Base-by-base conservation (phyloP, 306 rosid genomes). In the Fagus sylvatica region DNA sequence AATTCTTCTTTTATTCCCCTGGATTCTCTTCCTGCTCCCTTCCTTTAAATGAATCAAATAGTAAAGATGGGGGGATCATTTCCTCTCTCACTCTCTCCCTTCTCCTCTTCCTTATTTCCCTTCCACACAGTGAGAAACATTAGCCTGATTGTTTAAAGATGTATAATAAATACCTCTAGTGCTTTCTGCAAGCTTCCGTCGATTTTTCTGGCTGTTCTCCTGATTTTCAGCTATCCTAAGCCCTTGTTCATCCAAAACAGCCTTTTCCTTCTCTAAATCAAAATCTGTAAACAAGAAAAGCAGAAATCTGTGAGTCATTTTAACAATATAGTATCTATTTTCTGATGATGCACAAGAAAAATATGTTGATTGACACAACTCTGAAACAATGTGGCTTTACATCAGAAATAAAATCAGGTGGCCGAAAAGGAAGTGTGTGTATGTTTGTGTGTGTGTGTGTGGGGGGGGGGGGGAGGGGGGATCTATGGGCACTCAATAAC, bases 141-240 rank as follows among this genome's bases (percentile, higher is more conserved):
- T 65, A 79, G 34, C 39, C 51, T 9, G 36, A 22, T 62, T 72
- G 51, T 66, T 53, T 19, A 13, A 43, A 75, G 53, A 53, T 39
- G 2, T 28, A 53, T 74, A 65, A 13, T 49, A 34, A 34, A 66
- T 74, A 93, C 99, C 97, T 95, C 96, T 84, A 71, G 97, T 90
- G 87, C 89, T 95, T 84, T 95, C 99, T 2, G 98, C 97, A 76
- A 95, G 99, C 91, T 95, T 95, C 78, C 98, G 94, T 48, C 98
- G 82, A 76, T 95, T 95, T 81, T 93, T 95, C 90, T 89, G 98
- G 90, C 99, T 95, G 79, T 93, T 95, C 64, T 95, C 99, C 85
- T 95, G 99, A 80, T 95, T 95, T 76, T 93, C 98, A 3, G 97
- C 96, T 78, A 95, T 93, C 64, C 91, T 89, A 76, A 93, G 93